Evolutionary conservation across 345 rosid species (phyloP).

Genomic region (Microthlaspi erraticum): DNA sequence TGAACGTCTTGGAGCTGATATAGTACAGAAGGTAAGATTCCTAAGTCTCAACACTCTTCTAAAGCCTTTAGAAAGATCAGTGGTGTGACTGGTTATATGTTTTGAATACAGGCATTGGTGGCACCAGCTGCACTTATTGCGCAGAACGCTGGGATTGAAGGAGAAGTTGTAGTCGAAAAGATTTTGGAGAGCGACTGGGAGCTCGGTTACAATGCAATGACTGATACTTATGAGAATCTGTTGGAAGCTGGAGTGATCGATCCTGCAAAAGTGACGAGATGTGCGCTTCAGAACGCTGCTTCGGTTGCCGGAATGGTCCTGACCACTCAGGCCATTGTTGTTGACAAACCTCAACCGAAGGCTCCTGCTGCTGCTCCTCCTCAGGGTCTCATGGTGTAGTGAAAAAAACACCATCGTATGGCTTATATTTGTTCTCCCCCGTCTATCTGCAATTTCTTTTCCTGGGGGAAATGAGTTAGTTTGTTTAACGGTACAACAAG

Average conservation of each 20-base stretch:
- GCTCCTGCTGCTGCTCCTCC: constrained; percentile 59
- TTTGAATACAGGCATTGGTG: constrained; percentile 65
- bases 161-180: constrained; percentile 94
- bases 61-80: neutral
- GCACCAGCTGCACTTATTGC: constrained; percentile 94
- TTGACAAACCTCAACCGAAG: constrained; percentile 82
- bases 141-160: constrained; percentile 93
- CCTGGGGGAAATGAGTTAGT: constrained; percentile 34
- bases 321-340: constrained; percentile 98
- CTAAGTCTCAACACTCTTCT: neutral
- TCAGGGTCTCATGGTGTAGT: constrained; percentile 65
- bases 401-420: constrained; percentile 14
- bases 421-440: constrained; percentile 25
- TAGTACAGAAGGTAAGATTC: constrained; percentile 82
- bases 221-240: constrained; percentile 82
- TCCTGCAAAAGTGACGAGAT: constrained; percentile 93
- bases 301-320: constrained; percentile 98
- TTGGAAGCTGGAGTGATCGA: constrained; percentile 92
- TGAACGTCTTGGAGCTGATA: constrained; percentile 91
- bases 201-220: constrained; percentile 93
- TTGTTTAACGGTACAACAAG: constrained; percentile 28
- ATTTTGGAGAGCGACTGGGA: constrained; percentile 81
- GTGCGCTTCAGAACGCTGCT: constrained; percentile 92
- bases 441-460: constrained; percentile 32
- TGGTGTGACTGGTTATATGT: neutral